Percentiles rank a stretch among this genome's conserved stretches.
phyloP scores from a whole-genome alignment of 2,329 filamentous ascomycete genomes.

The Xylariaceae sp. region DNA sequence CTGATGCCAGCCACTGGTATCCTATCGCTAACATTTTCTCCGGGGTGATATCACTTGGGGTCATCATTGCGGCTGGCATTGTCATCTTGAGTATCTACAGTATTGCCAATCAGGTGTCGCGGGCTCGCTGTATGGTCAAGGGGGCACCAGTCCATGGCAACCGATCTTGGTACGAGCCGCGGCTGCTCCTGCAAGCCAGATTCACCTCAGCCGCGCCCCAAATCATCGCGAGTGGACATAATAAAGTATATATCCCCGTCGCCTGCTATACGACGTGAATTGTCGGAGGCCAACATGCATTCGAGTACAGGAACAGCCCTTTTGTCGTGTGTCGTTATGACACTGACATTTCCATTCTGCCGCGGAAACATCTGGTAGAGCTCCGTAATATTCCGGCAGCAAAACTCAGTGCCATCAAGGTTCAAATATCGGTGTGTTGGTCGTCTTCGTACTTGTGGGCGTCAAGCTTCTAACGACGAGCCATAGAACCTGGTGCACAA shows the following conservation, averaged over 20 bases:
- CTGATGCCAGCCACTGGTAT: too few species aligned
- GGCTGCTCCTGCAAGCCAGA: too few species aligned
- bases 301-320: background rate
- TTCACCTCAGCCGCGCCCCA: too few species aligned
- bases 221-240: background rate
- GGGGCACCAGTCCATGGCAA: too few species aligned
- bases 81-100: too few species aligned
- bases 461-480: background rate
- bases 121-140: too few species aligned
- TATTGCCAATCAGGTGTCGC: too few species aligned
- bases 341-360: background rate
- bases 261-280: background rate
- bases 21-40: too few species aligned
- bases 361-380: background rate
- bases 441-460: background rate
- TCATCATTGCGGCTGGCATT: too few species aligned
- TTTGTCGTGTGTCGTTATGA: constrained; percentile 1
- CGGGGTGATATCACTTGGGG: too few species aligned
- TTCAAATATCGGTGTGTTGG: background rate
- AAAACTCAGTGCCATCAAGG: background rate
- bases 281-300: background rate
- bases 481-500: background rate
- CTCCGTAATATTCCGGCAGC: background rate
- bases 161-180: too few species aligned
- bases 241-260: background rate